phyloP scores from a whole-genome alignment of 2,329 filamentous ascomycete species.

The Claviceps citrina region DNA sequence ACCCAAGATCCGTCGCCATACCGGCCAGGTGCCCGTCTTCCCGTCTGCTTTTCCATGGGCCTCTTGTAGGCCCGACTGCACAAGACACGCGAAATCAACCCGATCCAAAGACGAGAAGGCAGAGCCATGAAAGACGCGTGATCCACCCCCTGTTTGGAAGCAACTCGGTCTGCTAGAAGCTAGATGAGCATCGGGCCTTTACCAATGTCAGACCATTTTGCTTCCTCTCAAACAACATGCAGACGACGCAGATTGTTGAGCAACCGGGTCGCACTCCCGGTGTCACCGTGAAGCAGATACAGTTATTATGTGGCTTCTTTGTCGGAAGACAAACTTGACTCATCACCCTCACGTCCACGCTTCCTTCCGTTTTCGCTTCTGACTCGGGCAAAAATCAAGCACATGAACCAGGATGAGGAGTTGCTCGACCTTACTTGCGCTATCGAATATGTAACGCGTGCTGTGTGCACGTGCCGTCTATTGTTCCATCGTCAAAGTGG shows the following conservation, averaged over 20 bases:
- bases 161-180: neutral
- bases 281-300: conserved; percentile 3
- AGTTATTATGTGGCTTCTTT: neutral
- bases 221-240: conserved; percentile 1
- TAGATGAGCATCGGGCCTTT: conserved; percentile 5
- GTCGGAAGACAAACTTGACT: conserved; percentile 1
- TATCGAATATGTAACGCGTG: neutral
- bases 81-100: neutral
- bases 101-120: neutral
- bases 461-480: neutral
- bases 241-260: conserved; percentile 3
- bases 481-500: neutral
- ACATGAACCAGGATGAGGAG: neutral
- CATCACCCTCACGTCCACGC: neutral
- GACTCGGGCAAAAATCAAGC: neutral
- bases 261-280: conserved; percentile 3
- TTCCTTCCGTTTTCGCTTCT: neutral
- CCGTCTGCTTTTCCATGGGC: neutral
- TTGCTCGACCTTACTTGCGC: no score
- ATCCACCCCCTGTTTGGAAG: neutral
- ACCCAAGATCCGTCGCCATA: neutral
- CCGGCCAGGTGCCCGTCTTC: neutral
- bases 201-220: conserved; percentile 6
- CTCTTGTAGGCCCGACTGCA: neutral
- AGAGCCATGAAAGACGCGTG: neutral